Percentiles rank a stretch among this genome's conserved stretches.
These are phyloP conservation scores for Rosellinia necatrix DNA, from an alignment of 2,329 filamentous ascomycete genomes.

Conservation along the genomic window DNA sequence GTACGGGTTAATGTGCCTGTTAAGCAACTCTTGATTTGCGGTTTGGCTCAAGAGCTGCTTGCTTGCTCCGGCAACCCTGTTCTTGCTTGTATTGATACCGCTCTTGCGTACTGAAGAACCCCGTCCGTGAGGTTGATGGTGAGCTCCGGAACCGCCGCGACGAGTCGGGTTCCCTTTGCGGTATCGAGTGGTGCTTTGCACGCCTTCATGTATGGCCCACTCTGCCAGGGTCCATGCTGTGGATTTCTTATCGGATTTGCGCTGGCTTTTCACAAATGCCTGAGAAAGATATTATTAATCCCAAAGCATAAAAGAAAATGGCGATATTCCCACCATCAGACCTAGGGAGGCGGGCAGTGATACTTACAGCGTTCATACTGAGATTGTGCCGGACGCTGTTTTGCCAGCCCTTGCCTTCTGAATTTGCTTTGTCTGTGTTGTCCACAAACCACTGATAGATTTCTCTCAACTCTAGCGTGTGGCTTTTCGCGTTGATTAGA, in stretches of 20 bases:
- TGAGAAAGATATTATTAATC: conserved; percentile 20
- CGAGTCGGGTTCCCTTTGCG: conserved; percentile 55
- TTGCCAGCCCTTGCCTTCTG: conserved; percentile 77
- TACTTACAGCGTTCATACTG: conserved; percentile 88
- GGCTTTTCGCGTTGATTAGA: conserved; percentile 67
- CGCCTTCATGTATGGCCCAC: conserved; percentile 70
- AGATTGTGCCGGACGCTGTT: conserved; percentile 96
- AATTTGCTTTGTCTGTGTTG: conserved; percentile 76
- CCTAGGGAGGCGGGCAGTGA: not conserved
- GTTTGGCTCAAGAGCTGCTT: not conserved
- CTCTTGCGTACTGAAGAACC: not conserved
- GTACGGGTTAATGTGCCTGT: not conserved
- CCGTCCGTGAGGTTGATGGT: not conserved
- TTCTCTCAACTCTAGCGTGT: conserved; percentile 79
- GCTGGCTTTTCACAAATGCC: conserved; percentile 50
- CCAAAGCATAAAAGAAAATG: not conserved
- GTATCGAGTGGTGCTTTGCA: conserved; percentile 85
- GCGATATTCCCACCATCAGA: not conserved
- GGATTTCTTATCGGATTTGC: conserved; percentile 63
- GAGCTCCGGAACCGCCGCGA: conserved; percentile 1
- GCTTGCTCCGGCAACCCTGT: not conserved
- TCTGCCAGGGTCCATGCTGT: conserved; percentile 78
- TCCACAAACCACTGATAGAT: conserved; percentile 89
- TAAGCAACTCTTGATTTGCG: not conserved
- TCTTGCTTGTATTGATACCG: not conserved